Evolutionary conservation across 2,329 filamentous ascomycete species (phyloP).

Genomic region (Hypoxylon sp.): DNA sequence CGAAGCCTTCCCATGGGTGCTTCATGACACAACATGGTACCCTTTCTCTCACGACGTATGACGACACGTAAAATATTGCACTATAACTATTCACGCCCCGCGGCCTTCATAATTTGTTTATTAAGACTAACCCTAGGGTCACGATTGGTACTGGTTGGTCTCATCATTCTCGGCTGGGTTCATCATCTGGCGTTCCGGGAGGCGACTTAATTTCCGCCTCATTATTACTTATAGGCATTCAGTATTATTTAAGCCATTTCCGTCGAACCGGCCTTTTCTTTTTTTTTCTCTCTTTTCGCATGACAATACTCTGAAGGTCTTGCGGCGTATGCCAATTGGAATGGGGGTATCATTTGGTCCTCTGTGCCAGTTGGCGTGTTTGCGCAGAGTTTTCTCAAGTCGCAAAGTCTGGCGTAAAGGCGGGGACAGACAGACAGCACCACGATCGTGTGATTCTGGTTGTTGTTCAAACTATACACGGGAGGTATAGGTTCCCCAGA

Average conservation of each 20-base stretch:
- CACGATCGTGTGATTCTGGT: slow-evolving; percentile 31
- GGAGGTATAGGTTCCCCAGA: slow-evolving; percentile 33
- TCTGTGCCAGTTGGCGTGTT: slow-evolving; percentile 44
- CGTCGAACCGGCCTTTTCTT: slow-evolving; percentile 26
- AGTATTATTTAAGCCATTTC: slow-evolving; percentile 34
- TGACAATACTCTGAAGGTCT: slow-evolving; percentile 29
- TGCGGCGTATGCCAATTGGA: slow-evolving; percentile 29
- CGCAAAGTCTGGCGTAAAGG: slow-evolving; percentile 39
- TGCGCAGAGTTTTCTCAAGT: slow-evolving; percentile 35
- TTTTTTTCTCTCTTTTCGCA: slow-evolving; percentile 13
- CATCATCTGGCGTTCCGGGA: slow-evolving; percentile 49
- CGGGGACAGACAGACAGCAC: slow-evolving; percentile 43
- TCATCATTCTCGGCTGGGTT: slow-evolving; percentile 31
- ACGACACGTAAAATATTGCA: slow-evolving; percentile 55
- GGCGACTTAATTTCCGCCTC: slow-evolving; percentile 37
- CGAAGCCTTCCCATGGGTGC: slow-evolving; percentile 67
- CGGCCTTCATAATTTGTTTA: slow-evolving; percentile 50
- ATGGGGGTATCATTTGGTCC: slow-evolving; percentile 30
- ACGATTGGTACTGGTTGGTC: slow-evolving; percentile 19
- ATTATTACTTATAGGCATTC: slow-evolving; percentile 42
- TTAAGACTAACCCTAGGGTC: slow-evolving; percentile 24
- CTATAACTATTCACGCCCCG: slow-evolving; percentile 52
- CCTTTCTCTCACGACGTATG: slow-evolving; percentile 53
- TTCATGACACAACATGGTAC: slow-evolving; percentile 53
- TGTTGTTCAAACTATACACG: slow-evolving; percentile 29